These are phyloP conservation scores for Apiospora koreana DNA, from an alignment of 2,329 filamentous ascomycete species.

Conservation along the genomic window DNA sequence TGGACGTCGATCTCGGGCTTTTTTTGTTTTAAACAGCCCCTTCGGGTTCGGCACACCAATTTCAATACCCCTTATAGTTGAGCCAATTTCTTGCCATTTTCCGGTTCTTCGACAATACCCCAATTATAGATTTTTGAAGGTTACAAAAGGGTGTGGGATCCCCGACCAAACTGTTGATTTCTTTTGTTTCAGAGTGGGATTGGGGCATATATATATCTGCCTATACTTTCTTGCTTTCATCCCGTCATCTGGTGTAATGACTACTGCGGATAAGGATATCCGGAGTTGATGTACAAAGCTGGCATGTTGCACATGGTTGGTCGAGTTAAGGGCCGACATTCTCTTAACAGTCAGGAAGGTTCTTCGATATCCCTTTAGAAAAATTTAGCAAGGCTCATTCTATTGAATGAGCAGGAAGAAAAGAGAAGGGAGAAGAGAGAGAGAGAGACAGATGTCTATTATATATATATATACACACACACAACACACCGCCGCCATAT, in stretches of 20 bases:
- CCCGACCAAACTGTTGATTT: slow-evolving; percentile 27
- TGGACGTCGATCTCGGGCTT: slow-evolving; percentile 1
- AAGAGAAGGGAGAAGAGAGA: not conserved
- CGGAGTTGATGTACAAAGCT: slow-evolving; percentile 6
- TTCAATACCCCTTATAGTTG: slow-evolving; percentile 30
- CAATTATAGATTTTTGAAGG: slow-evolving; percentile 32
- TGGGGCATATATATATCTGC: not conserved
- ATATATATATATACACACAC: not conserved
- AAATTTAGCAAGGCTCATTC: not conserved
- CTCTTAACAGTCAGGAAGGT: not conserved
- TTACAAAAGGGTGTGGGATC: slow-evolving; percentile 26
- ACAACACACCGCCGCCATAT: not conserved
- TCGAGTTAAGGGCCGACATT: not conserved
- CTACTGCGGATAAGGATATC: not conserved
- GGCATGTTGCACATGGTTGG: not conserved
- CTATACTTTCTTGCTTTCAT: slow-evolving; percentile 8
- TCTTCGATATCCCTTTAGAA: not conserved
- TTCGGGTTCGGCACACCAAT: not conserved
- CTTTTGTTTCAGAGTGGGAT: slow-evolving; percentile 27
- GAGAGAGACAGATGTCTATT: not conserved
- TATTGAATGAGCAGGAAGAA: not conserved
- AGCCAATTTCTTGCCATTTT: slow-evolving; percentile 24
- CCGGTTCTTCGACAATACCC: slow-evolving; percentile 32
- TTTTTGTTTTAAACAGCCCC: slow-evolving; percentile 8
- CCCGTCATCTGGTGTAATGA: slow-evolving; percentile 1